These are phyloP conservation scores for Arthrobotrys musiformis DNA, from an alignment of 2,329 filamentous ascomycete species.

Conservation along the genomic window DNA sequence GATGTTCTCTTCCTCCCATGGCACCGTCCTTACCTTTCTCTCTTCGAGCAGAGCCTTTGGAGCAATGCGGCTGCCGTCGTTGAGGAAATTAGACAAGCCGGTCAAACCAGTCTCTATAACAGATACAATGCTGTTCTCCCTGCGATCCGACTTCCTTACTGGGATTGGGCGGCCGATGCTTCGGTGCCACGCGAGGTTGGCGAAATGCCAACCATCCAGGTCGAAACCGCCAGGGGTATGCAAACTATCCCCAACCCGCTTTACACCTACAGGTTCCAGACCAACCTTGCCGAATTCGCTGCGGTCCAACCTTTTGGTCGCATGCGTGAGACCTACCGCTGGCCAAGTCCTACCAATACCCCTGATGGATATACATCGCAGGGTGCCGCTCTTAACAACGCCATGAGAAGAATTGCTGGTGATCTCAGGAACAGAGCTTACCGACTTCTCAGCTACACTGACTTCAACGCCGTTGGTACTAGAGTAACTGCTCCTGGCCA, in stretches of 20 bases:
- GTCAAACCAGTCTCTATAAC: constrained; percentile 30
- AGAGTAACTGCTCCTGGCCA: constrained; percentile 64
- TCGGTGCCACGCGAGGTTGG: constrained; percentile 55
- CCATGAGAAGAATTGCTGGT: constrained; percentile 20
- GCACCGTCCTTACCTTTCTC: constrained; percentile 81
- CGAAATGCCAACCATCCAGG: constrained; percentile 62
- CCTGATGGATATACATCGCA: constrained; percentile 39
- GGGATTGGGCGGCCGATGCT: constrained; percentile 67
- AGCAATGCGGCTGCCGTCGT: constrained; percentile 63
- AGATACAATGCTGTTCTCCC: constrained; percentile 65
- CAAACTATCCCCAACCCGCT: constrained; percentile 72
- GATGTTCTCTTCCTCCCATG: constrained; percentile 74
- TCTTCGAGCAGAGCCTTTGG: constrained; percentile 64
- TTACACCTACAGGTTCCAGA: constrained; percentile 70
- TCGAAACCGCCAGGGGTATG: constrained; percentile 69
- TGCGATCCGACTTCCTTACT: constrained; percentile 66
- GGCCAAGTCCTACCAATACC: background rate
- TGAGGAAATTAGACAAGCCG: constrained; percentile 64
- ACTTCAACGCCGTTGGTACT: constrained; percentile 77
- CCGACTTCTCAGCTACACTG: constrained; percentile 74
- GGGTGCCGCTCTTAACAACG: constrained; percentile 33
- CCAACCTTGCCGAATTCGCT: constrained; percentile 58
- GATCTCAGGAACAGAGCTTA: constrained; percentile 69
- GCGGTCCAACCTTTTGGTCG: constrained; percentile 28
- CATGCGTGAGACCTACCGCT: constrained; percentile 35